These are phyloP conservation scores for Talaromyces borbonicus DNA, from an alignment of 495 filamentous ascomycete species.

Conservation along the genomic window DNA sequence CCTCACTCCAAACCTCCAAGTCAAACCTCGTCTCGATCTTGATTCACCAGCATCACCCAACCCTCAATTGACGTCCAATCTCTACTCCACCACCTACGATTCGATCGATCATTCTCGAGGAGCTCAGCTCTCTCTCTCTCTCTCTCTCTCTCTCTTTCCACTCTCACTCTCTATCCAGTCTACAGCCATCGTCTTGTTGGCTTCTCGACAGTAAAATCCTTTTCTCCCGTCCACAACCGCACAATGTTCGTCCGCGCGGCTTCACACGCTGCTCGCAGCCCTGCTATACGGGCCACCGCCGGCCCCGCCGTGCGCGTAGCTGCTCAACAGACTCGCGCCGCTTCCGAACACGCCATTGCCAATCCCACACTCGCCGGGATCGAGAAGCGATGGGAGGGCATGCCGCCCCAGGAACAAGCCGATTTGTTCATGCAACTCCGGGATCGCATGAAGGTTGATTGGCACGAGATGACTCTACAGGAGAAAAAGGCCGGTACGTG, in stretches of 20 bases:
- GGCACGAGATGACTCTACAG: slow-evolving; percentile 84
- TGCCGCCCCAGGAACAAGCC: slow-evolving; percentile 97
- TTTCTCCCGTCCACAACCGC: slow-evolving; percentile 20
- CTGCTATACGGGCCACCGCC: slow-evolving; percentile 14
- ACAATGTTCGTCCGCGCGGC: slow-evolving; percentile 41
- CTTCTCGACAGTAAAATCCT: not conserved
- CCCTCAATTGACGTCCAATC: slow-evolving; percentile 21
- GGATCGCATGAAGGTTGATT: slow-evolving; percentile 96
- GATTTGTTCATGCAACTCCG: slow-evolving; percentile 96
- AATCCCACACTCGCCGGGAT: slow-evolving; percentile 96
- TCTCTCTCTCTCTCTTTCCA: slow-evolving; percentile 13
- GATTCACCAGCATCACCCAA: slow-evolving; percentile 7
- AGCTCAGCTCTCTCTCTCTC: slow-evolving; percentile 17
- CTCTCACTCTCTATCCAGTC: not conserved
- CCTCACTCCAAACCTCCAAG: too few relatives aligned
- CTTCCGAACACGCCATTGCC: slow-evolving; percentile 79
- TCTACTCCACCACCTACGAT: slow-evolving; percentile 21
- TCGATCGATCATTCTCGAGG: slow-evolving; percentile 12
- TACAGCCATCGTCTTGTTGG: not conserved
- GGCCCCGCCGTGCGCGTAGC: slow-evolving; percentile 11
- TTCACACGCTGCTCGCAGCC: slow-evolving; percentile 38
- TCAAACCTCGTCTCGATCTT: not conserved
- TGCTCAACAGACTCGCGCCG: slow-evolving; percentile 50
- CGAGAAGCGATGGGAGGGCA: slow-evolving; percentile 96
- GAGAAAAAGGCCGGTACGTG: slow-evolving; percentile 98